Evolutionary conservation across 2,329 filamentous ascomycete genomes (phyloP).

Genomic region (Chalaropsis thielavioides): DNA sequence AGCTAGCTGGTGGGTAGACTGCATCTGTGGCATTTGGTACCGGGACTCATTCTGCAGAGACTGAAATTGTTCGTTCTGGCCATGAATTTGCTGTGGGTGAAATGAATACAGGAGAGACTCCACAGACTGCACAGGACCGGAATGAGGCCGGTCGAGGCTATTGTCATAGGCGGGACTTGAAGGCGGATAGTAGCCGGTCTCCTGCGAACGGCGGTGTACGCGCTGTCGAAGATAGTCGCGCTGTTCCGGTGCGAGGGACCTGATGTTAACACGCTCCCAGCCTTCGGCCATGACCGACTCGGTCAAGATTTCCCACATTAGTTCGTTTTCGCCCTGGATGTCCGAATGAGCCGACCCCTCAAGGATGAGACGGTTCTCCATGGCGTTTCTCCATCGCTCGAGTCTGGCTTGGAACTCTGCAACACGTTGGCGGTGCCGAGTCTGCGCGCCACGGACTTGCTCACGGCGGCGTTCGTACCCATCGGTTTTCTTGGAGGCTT

Average conservation of each 20-base stretch:
- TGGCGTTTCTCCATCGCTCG: constrained; percentile 35
- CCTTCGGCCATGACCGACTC: constrained; percentile 21
- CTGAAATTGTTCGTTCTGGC: constrained; percentile 21
- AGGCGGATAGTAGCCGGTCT: constrained; percentile 19
- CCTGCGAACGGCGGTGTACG: constrained; percentile 15
- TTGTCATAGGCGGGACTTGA: neutral
- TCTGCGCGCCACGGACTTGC: constrained; percentile 40
- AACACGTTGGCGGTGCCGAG: constrained; percentile 41
- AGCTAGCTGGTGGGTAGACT: neutral
- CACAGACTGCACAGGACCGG: constrained; percentile 24
- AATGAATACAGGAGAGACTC: constrained; percentile 27
- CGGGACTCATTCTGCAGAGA: constrained; percentile 33
- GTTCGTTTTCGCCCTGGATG: constrained; percentile 31
- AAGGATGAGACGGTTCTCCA: constrained; percentile 33
- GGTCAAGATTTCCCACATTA: constrained; percentile 27
- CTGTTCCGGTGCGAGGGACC: constrained; percentile 9
- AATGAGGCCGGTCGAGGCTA: neutral
- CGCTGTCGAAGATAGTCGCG: constrained; percentile 6
- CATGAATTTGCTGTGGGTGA: constrained; percentile 25
- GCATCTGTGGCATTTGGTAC: constrained; percentile 21
- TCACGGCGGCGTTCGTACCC: constrained; percentile 28
- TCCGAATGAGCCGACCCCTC: constrained; percentile 28
- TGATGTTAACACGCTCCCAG: constrained; percentile 13
- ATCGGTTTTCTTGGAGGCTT: constrained; percentile 23
- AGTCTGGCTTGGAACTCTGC: constrained; percentile 41